phyloP scores from a whole-genome alignment of 1,284 basidiomycete genomes.

The Irpex sp. region DNA sequence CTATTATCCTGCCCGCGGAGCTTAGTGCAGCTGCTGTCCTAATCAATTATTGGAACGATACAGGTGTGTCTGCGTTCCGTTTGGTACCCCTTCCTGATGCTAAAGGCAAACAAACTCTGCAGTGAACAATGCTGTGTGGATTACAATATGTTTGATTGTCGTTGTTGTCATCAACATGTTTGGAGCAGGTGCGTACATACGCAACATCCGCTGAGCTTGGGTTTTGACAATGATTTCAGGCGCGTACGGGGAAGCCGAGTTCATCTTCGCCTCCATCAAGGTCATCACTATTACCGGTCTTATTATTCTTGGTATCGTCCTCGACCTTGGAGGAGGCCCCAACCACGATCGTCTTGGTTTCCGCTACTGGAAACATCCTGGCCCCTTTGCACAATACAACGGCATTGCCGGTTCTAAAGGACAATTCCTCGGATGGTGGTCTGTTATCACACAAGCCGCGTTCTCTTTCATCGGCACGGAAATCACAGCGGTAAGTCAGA shows the following conservation, averaged over 20 bases:
- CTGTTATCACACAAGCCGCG: constrained; percentile 56
- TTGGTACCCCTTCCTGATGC: background rate
- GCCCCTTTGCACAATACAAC: constrained; percentile 46
- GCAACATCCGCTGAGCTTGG: constrained; percentile 16
- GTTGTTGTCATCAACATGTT: constrained; percentile 67
- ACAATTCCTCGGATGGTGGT: constrained; percentile 51
- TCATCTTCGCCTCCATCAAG: constrained; percentile 59
- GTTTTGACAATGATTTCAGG: constrained; percentile 16
- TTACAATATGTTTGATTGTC: constrained; percentile 58
- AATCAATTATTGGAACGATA: constrained; percentile 55
- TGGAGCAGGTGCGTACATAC: constrained; percentile 42
- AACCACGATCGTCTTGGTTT: constrained; percentile 46
- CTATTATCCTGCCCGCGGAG: constrained; percentile 54
- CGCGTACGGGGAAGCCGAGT: constrained; percentile 55
- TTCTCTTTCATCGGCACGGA: constrained; percentile 78
- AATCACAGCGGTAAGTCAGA: constrained; percentile 62
- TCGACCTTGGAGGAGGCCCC: constrained; percentile 60
- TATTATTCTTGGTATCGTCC: constrained; percentile 53
- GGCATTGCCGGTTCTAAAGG: constrained; percentile 44
- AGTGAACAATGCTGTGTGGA: constrained; percentile 58
- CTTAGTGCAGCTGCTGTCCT: constrained; percentile 63
- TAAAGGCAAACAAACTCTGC: background rate
- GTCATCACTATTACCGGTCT: constrained; percentile 48
- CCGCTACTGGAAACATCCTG: constrained; percentile 53
- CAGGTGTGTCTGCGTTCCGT: constrained; percentile 3